Base-by-base conservation (phyloP, 108 stramenopile genomes). In the Nannochloropsis granulata region DNA sequence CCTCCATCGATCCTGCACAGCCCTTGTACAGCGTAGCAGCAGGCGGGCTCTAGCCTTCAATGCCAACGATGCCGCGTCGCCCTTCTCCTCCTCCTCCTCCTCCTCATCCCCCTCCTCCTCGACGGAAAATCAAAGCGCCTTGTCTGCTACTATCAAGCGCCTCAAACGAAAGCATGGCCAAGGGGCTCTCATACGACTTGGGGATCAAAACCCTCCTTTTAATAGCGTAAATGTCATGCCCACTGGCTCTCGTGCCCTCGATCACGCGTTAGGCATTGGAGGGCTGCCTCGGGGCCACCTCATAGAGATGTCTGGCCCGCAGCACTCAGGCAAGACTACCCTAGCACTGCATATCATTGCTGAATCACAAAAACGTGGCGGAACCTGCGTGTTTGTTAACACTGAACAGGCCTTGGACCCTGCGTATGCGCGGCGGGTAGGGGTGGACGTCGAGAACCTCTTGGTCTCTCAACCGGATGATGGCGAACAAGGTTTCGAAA, bases 361-460 rank as follows among this genome's bases (percentile, higher is more conserved):
- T 12, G 91, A 96, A 90, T 88, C 88, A 71, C 97, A 98, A 89
- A 90, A 91, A 85, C 42, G 23, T 24, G 96, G 96, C 2, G 96
- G 97, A 12, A 94, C 90, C 10, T 96, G 96, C 13, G 97, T 96
- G 13, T 97, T 98, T 85, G 93, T 98, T 81, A 97, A 98, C 87
- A 96, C 96, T 42, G 97, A 98, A 91, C 97, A 97, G 89, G 97
- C 98, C n/a, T 85, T 98, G 25, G 98, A 98, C 87, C 94, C 96
- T 5, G 84, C 91, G 1, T 97, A 98, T 88, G 96, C 96, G n/a
- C 34, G n/a, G 13, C 83, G 83, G 1, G 71, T 97, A 24, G 97
- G 97, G 25, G 96, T 97, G 42, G 93, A 97, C 86, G 91, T 95
- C 82, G 91, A 95, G 78, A 88, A 92, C 23, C 89, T 99, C 13